Evolutionary conservation across 2,329 filamentous ascomycete species (phyloP), one percentile per base, ranked within the genome.

Genomic region (Aspergillus latus): DNA sequence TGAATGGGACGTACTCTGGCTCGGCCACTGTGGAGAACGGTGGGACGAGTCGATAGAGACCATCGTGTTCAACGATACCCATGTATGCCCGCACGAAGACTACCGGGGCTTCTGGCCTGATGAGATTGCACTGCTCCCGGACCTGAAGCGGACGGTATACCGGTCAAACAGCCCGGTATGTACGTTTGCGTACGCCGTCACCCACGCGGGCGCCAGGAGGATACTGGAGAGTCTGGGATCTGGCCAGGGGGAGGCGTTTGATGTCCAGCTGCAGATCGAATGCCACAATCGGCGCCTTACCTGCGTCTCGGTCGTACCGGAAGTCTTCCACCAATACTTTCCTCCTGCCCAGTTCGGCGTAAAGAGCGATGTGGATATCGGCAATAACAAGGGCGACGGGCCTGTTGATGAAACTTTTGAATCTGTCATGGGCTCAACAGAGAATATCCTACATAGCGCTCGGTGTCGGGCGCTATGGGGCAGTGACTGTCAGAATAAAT

Each of bases 121-220:
- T 39, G 40, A 63, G 54, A 6, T 63, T 37, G 39, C 57, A 5
- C 53, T 48, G 7, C 45, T 59, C 2, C 45, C 54, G 15, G 52
- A 63, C 47, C 43, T 59, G 55, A 54, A 61, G 34, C 65, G 71
- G 4, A 62, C 66, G 30, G 64, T 72, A 7, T 70, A 72, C 50
- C 50, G 57, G 36, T 62, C 64, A 11, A 62, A 59, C 4, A 63
- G 60, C 6, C 66, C 67, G 0, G 66, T 73, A 21, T 75, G 73
- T 59, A 67, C 67, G 5, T 72, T 72, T 50, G 66, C 69, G 4
- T 74, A 75, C 43, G 73, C 68, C 1, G 54, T 75, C 32, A 68
- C 68, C 1, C 63, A 63, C 82, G 73, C 72, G 76, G 70, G 72
- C 10, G 74, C 72, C 5, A 57, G 59, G 50, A 72, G 71, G 36